Base-by-base conservation (phyloP, 768 basidiomycete genomes). In the Termitomyces sp. region DNA sequence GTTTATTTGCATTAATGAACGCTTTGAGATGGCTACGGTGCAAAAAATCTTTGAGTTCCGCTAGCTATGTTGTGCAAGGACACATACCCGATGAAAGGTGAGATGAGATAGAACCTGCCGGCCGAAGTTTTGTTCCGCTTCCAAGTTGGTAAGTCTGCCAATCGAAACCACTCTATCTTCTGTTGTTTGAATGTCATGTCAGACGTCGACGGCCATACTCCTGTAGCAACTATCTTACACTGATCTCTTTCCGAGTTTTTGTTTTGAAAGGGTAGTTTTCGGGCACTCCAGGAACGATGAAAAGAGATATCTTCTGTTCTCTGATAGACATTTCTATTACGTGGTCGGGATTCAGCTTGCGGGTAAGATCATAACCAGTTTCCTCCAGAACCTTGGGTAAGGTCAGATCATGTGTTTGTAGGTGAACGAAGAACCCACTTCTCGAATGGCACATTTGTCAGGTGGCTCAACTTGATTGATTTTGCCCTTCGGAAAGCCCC, bases 401-500 rank as follows among this genome's bases (percentile, higher is more conserved):
- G 50, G 8, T 46, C 21, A 16, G 54, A 64, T 59, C 39, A 32
- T 23, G n/a, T 32, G 44, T 35, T 42, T 27, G 10, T 25, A 23
- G 21, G 21, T 47, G n/a, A 41, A 35, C 23, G 53, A 52, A 57
- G 8, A 10, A 66, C 83, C 54, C 59, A 95, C 96, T 76, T 99
- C 97, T 70, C 97, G 85, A 53, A 91, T 79, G 2, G 96, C 97
- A 71, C 97, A 99, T 54, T 79, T 80, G 48, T 81, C 79, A 55
- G 86, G 82, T 8, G 88, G 84, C 68, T 99, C 97, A 58, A 89
- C 83, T 68, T 95, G 88, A 65, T 99, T 99, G 70, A 98, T 98
- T 74, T 99, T 99, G n/a, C 97, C 97, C 68, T 96, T 91, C 7
- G 97, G 97, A 71, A 98, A 99, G n/a, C 93, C 89, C 97, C 97